Evolutionary conservation across 768 basidiomycete species (phyloP).

Genomic region (Leccinum subgranulosum): DNA sequence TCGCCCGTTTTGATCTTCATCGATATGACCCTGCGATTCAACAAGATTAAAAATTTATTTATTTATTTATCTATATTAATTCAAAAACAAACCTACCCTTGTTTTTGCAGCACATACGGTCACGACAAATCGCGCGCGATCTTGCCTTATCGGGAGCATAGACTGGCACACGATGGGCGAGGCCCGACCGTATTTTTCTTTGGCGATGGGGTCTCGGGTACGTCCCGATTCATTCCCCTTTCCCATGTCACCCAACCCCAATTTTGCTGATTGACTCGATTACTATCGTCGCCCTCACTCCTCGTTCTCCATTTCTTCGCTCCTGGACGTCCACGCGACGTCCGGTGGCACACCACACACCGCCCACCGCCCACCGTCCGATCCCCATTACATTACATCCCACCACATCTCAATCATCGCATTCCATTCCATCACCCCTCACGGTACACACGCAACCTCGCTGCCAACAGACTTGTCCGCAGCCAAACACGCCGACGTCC

Average conservation of each 20-base stretch:
- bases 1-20: neutral
- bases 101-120: conserved; percentile 58
- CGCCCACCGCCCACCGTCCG: neutral
- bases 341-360: neutral
- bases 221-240: conserved; percentile 18
- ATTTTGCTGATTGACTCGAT: neutral
- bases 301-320: neutral
- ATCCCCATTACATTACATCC: neutral
- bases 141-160: conserved; percentile 70
- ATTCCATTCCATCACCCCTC: neutral
- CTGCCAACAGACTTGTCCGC: conserved; percentile 78
- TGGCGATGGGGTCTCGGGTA: conserved; percentile 95
- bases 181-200: conserved; percentile 90
- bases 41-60: neutral
- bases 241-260: neutral
- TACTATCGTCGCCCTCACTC: neutral
- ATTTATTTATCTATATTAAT: neutral
- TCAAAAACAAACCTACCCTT: neutral
- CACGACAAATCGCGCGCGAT: conserved; percentile 98
- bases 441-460: neutral
- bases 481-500: conserved; percentile 84
- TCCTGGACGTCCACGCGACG: neutral
- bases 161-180: conserved; percentile 13
- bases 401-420: neutral
- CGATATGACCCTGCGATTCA: neutral